Evolutionary conservation across 306 rosid species (phyloP).

Genomic region (Trichosanthes truncata): DNA sequence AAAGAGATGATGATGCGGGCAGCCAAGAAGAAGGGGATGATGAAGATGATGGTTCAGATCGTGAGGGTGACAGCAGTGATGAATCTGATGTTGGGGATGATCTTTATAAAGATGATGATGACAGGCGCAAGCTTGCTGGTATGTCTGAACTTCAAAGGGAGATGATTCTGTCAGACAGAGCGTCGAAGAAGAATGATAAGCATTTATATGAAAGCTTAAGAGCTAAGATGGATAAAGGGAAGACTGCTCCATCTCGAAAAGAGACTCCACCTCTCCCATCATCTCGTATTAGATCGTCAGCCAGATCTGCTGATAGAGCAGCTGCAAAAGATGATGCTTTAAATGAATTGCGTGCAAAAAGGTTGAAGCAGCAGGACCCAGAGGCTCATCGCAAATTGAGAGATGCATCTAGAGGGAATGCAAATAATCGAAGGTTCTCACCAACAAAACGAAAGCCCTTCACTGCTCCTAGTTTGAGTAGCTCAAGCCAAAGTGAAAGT

Average conservation of each 20-base stretch:
- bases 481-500: slow-evolving; percentile 81
- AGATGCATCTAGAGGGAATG: slow-evolving; percentile 49
- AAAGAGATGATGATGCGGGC: slow-evolving; percentile 67
- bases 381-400: slow-evolving; percentile 48
- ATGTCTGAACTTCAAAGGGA: slow-evolving; percentile 97
- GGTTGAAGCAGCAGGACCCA: slow-evolving; percentile 83
- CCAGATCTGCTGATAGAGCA: slow-evolving; percentile 72
- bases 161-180: slow-evolving; percentile 86
- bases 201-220: slow-evolving; percentile 59
- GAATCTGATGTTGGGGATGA: slow-evolving; percentile 77
- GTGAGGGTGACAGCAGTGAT: slow-evolving; percentile 48
- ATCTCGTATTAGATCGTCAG: slow-evolving; percentile 69
- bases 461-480: slow-evolving; percentile 45
- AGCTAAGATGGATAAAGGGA: slow-evolving; percentile 68
- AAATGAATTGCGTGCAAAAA: slow-evolving; percentile 83
- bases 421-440: slow-evolving; percentile 35
- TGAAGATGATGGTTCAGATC: slow-evolving; percentile 38
- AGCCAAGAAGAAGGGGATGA: slow-evolving; percentile 64
- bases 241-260: slow-evolving; percentile 30
- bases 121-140: slow-evolving; percentile 64
- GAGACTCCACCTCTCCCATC: slow-evolving; percentile 51
- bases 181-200: slow-evolving; percentile 70
- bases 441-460: slow-evolving; percentile 40
- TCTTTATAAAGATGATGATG: slow-evolving; percentile 84
- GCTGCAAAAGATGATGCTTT: slow-evolving; percentile 86